phyloP scores from a whole-genome alignment of 2,329 filamentous ascomycete species.

The Beauveria australis region DNA sequence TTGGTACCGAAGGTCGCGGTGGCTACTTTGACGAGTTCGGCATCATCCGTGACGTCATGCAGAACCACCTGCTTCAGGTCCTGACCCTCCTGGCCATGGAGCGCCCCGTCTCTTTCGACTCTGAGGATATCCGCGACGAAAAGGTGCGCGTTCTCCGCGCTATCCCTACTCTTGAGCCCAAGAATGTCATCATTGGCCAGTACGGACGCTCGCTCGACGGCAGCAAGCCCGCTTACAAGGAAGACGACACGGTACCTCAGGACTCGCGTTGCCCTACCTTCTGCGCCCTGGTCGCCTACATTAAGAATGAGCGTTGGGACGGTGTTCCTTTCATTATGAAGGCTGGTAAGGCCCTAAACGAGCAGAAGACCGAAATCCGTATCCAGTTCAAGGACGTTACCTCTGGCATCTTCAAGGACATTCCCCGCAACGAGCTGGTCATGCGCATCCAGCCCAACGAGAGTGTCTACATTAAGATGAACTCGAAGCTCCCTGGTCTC shows the following conservation, averaged over 20 bases:
- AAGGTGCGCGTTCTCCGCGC: conserved; percentile 93
- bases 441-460: conserved; percentile 99
- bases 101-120: conserved; percentile 93
- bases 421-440: conserved; percentile 96
- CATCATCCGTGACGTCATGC: conserved; percentile 99
- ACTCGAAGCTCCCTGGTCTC: conserved; percentile 95
- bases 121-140: conserved; percentile 97
- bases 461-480: conserved; percentile 99
- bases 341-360: conserved; percentile 96
- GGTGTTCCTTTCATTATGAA: conserved; percentile 99
- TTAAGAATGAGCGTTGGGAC: conserved; percentile 99
- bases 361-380: conserved; percentile 98
- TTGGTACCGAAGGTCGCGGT: conserved; percentile 93
- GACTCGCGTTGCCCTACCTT: conserved; percentile 97
- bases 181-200: conserved; percentile 99
- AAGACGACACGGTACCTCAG: conserved; percentile 96
- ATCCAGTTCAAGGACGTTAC: conserved; percentile 99
- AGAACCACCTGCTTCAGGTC: conserved; percentile 97
- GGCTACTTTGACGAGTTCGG: conserved; percentile 99
- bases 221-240: conserved; percentile 95
- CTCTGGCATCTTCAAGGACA: conserved; percentile 99
- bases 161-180: conserved; percentile 92
- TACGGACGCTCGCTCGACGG: conserved; percentile 95
- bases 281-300: conserved; percentile 93
- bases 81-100: conserved; percentile 97